A percentile compares a stretch with the other conserved stretches of the same genome.
phyloP scores from a whole-genome alignment of 768 basidiomycete species.

The Infundibulicybe gibba region DNA sequence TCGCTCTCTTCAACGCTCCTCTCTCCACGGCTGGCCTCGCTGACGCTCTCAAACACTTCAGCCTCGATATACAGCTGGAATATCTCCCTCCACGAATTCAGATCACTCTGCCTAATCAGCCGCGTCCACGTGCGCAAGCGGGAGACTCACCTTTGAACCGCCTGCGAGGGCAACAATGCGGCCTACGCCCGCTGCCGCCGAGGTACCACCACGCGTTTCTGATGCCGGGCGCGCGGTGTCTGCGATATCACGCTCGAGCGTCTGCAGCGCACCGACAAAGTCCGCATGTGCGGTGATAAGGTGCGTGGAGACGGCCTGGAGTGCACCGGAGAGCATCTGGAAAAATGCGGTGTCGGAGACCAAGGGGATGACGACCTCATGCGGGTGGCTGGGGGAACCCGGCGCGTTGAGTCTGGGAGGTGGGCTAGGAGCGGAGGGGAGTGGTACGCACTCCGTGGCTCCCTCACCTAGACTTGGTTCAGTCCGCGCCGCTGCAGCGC shows the following conservation, averaged over 20 bases:
- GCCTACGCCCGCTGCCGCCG: slow-evolving; percentile 16
- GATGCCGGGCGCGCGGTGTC: slow-evolving; percentile 40
- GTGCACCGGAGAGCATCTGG: slow-evolving; percentile 58
- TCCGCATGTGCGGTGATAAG: slow-evolving; percentile 44
- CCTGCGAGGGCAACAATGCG: no score
- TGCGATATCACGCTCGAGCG: slow-evolving; percentile 33
- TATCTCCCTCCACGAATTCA: slow-evolving; percentile 88
- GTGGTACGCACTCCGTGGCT: neutral
- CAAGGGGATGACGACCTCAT: slow-evolving; percentile 74
- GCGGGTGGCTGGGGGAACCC: neutral
- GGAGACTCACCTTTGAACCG: no score
- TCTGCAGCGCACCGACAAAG: slow-evolving; percentile 39
- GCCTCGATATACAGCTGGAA: slow-evolving; percentile 85
- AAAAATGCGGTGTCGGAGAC: slow-evolving; percentile 82
- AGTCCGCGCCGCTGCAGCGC: slow-evolving; percentile 14
- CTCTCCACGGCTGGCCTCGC: slow-evolving; percentile 66
- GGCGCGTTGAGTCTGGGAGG: neutral
- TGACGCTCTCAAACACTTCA: slow-evolving; percentile 77
- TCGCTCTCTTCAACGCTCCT: slow-evolving; percentile 69
- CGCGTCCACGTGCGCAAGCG: no score
- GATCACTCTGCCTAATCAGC: slow-evolving; percentile 42
- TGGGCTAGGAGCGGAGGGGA: neutral
- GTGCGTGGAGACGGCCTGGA: slow-evolving; percentile 51
- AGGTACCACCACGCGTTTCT: slow-evolving; percentile 32
- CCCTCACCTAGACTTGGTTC: neutral